Conservation (phyloP, 1,139 yeast species). For the Lodderomyces orthopsilosis region DNA sequence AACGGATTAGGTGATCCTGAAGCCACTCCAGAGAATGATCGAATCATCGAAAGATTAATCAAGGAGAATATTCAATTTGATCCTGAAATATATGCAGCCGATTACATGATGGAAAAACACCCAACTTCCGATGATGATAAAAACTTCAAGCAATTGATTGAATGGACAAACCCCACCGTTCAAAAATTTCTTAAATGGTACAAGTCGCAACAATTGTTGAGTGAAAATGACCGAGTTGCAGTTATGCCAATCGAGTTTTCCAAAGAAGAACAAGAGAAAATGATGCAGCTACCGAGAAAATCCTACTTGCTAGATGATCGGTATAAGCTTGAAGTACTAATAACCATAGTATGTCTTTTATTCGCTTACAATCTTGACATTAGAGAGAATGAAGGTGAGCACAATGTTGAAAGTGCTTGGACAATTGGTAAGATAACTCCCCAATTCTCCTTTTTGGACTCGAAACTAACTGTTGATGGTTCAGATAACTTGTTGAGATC, state of each 20-base stretch:
- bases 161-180: constrained; percentile 55
- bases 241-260: constrained; percentile 51
- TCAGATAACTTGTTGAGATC: constrained; percentile 40
- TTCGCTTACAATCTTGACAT: constrained; percentile 75
- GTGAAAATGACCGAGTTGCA: constrained; percentile 23
- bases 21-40: constrained; percentile 48
- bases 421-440: constrained; percentile 84
- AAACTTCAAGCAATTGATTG: constrained; percentile 48
- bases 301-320: constrained; percentile 54
- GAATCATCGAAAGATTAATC: constrained; percentile 62
- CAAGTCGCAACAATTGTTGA: constrained; percentile 29
- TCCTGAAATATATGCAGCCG: constrained; percentile 86
- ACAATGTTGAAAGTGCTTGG: constrained; percentile 90
- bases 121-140: constrained; percentile 57
- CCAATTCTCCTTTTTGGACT: constrained; percentile 70
- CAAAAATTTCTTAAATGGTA: constrained; percentile 49
- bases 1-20: constrained; percentile 87
- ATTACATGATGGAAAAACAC: constrained; percentile 59
- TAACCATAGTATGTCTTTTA: constrained; percentile 60
- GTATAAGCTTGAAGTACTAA: constrained; percentile 46
- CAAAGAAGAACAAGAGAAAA: constrained; percentile 57
- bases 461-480: constrained; percentile 35
- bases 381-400: constrained; percentile 74
- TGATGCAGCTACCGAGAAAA: constrained; percentile 67
- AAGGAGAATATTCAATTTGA: constrained; percentile 81